These are phyloP conservation scores for Taphrina betulina DNA, from an alignment of 1,139 yeast genomes.

Conservation along the genomic window DNA sequence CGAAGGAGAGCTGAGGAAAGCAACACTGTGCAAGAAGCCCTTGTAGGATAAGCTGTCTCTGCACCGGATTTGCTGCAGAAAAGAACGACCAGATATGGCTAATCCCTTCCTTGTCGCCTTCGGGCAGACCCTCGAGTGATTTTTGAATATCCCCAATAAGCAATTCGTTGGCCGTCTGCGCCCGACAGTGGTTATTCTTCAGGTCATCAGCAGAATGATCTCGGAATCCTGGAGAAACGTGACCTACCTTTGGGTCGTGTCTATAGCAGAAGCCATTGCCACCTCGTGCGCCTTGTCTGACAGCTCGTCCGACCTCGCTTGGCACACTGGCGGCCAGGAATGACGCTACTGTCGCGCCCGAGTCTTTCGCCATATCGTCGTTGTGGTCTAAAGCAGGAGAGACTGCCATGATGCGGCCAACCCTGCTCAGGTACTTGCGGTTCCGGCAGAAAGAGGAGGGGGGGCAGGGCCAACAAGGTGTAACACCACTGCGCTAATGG, in stretches of 20 bases:
- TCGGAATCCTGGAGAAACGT: conserved; percentile 36
- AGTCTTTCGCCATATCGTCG: no score
- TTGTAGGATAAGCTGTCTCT: conserved; percentile 70
- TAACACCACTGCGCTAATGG: no score
- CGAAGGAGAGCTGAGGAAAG: conserved; percentile 84
- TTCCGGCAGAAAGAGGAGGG: no score
- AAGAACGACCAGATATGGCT: conserved; percentile 77
- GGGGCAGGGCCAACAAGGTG: no score
- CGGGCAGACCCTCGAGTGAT: conserved; percentile 52
- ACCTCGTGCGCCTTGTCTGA: conserved; percentile 29
- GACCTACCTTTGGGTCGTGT: conserved; percentile 28
- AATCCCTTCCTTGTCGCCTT: conserved; percentile 67
- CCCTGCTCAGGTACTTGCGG: no score
- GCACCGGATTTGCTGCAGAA: conserved; percentile 66
- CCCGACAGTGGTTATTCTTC: conserved; percentile 83
- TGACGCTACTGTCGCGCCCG: conserved; percentile 15
- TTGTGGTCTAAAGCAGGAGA: no score
- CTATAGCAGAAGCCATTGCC: conserved; percentile 28
- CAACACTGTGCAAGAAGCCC: conserved; percentile 89
- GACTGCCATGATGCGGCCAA: no score
- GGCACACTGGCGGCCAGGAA: conserved; percentile 28
- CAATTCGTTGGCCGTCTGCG: conserved; percentile 64
- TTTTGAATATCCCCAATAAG: conserved; percentile 59
- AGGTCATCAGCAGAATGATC: conserved; percentile 68
- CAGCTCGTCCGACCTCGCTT: conserved; percentile 24